These are phyloP conservation scores for Dissophora ornata DNA, from an alignment of 192 early-diverging fungal genomes.

Conservation along the genomic window DNA sequence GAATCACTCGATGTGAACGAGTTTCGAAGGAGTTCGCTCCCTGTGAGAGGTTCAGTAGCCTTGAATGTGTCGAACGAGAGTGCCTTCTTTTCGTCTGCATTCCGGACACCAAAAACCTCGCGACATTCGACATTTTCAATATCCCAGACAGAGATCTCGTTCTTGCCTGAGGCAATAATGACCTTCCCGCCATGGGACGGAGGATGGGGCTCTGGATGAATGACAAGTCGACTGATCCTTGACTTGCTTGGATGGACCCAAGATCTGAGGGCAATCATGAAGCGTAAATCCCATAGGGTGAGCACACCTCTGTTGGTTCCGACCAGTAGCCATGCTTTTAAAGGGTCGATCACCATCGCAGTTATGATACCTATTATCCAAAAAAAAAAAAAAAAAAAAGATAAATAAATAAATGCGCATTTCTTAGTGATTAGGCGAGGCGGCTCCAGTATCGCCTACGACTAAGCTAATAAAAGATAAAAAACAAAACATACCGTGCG, in stretches of 20 bases:
- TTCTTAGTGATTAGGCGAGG: too few species aligned
- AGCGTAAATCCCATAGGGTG: conserved; percentile 83
- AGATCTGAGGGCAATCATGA: conserved; percentile 72
- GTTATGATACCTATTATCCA: conserved; percentile 69
- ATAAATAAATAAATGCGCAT: too few species aligned
- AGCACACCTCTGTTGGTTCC: conserved; percentile 83
- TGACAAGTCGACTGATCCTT: conserved; percentile 66
- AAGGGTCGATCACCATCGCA: conserved; percentile 70
- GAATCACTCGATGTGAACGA: conserved; percentile 67
- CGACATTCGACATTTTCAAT: conserved; percentile 74
- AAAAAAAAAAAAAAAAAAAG: not conserved
- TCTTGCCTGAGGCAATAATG: conserved; percentile 74
- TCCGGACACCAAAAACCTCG: conserved; percentile 76
- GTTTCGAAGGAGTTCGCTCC: conserved; percentile 64
- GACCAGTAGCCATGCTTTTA: conserved; percentile 73
- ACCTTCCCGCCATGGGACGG: conserved; percentile 59
- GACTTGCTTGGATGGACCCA: conserved; percentile 81
- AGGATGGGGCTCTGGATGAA: conserved; percentile 58
- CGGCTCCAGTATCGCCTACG: too few species aligned
- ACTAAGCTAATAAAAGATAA: not conserved
- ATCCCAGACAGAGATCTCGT: conserved; percentile 88
- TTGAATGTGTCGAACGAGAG: conserved; percentile 60
- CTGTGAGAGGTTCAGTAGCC: conserved; percentile 60
- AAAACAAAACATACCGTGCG: conserved; percentile 58
- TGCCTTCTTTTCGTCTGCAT: conserved; percentile 60